A percentile compares a stretch with the other conserved stretches of the same genome.
Evolutionary conservation across 371 early-diverging fungal species (phyloP).

Genomic region (Blastocladiella emersonii): DNA sequence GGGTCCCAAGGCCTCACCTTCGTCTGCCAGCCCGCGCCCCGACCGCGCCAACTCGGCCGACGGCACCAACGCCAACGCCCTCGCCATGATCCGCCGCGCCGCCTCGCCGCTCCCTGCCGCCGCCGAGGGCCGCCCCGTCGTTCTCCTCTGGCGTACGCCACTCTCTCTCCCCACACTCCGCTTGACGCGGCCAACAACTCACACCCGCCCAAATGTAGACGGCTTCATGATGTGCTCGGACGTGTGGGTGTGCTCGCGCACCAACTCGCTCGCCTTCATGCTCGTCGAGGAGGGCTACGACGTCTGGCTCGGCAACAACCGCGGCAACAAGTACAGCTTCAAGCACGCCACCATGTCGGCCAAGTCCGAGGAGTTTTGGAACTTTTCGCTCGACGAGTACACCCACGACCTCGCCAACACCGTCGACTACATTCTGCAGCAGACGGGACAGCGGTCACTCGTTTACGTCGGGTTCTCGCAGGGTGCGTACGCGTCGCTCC

Average conservation of each 20-base stretch:
- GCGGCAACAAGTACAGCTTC: constrained; percentile 90
- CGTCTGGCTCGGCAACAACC: constrained; percentile 93
- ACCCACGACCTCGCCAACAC: constrained; percentile 78
- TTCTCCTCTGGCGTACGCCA: background rate
- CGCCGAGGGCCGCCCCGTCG: background rate
- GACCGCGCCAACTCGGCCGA: too few relatives aligned
- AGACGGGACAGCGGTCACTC: constrained; percentile 59
- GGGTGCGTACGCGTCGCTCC: too few relatives aligned
- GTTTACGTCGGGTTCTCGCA: constrained; percentile 94
- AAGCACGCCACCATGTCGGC: constrained; percentile 60
- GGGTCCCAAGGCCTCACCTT: too few relatives aligned
- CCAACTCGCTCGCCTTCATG: constrained; percentile 49
- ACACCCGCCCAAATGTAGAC: constrained; percentile 47
- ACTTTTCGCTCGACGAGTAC: constrained; percentile 84
- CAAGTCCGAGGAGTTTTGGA: constrained; percentile 67
- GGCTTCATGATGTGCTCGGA: constrained; percentile 90
- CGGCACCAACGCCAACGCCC: too few relatives aligned
- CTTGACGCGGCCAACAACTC: constrained; percentile 10
- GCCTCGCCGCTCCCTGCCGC: background rate
- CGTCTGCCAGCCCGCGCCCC: too few relatives aligned
- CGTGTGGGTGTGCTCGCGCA: constrained; percentile 64
- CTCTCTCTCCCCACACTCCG: background rate
- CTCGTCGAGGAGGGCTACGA: constrained; percentile 79
- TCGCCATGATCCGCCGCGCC: background rate
- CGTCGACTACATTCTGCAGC: constrained; percentile 67